Percentiles rank a stretch among this genome's conserved stretches.
These are phyloP conservation scores for Plasmodium vivax DNA, from an alignment of 169 alveolate species.

Conservation along the genomic window DNA sequence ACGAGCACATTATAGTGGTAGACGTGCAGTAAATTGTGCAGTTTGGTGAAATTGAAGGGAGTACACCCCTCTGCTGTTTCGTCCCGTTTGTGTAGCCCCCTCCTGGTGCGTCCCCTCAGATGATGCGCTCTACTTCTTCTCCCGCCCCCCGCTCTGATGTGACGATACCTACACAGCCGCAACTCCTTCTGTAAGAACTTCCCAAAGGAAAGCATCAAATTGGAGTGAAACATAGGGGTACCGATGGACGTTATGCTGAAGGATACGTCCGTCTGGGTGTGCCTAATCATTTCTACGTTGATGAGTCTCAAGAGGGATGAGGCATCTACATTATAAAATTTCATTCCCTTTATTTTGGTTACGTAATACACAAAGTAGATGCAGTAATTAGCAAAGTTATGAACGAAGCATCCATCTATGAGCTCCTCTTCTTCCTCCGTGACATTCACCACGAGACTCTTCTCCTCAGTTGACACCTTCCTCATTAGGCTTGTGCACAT, in stretches of 20 bases:
- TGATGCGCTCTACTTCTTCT: too few relatives aligned
- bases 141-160: background rate
- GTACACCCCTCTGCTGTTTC: background rate
- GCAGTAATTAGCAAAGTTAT: constrained; percentile 1
- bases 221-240: background rate
- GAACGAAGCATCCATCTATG: background rate
- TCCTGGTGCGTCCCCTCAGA: background rate
- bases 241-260: background rate
- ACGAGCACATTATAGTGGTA: background rate
- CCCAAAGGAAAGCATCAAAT: background rate
- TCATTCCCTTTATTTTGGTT: background rate
- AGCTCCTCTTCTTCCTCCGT: background rate
- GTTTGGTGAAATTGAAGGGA: background rate
- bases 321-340: background rate
- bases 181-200: background rate
- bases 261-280: background rate
- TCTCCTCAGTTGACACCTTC: background rate
- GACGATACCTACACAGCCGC: background rate
- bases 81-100: background rate
- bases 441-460: too few relatives aligned
- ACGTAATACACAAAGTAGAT: constrained; percentile 1
- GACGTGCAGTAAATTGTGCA: background rate
- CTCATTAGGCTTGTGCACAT: background rate
- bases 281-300: background rate
- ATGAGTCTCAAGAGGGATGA: background rate